A percentile compares a stretch with the other conserved stretches of the same genome.
Conservation (phyloP, 1,284 basidiomycete genomes). For the Leccinum griseonigrum region DNA sequence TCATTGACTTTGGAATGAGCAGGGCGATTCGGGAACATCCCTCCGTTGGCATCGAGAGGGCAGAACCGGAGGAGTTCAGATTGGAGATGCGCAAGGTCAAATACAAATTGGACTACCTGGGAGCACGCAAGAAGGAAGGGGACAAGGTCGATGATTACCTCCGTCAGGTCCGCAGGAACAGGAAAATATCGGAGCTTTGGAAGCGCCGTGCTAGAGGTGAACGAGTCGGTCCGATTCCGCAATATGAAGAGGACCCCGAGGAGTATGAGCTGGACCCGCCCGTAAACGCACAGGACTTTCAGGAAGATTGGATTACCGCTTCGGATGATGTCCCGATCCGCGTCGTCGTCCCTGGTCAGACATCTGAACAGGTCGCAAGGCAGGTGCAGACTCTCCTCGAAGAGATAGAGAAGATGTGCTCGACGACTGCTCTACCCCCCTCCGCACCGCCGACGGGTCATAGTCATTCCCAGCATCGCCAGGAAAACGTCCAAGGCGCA, state of each 20-base stretch:
- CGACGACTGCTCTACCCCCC: background rate
- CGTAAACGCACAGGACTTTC: constrained; percentile 30
- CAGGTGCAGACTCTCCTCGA: constrained; percentile 23
- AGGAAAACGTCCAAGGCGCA: background rate
- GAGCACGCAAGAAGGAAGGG: constrained; percentile 29
- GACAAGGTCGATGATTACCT: constrained; percentile 33
- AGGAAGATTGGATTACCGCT: constrained; percentile 34
- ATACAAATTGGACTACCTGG: constrained; percentile 44
- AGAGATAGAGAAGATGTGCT: constrained; percentile 20
- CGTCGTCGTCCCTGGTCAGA: constrained; percentile 40
- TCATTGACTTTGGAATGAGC: constrained; percentile 56
- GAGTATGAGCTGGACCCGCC: constrained; percentile 33
- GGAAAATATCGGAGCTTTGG: constrained; percentile 29
- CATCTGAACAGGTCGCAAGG: constrained; percentile 24
- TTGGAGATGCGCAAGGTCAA: constrained; percentile 56
- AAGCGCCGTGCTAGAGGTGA: constrained; percentile 32
- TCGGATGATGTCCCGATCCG: constrained; percentile 33
- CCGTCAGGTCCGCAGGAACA: constrained; percentile 28
- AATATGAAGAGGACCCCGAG: constrained; percentile 34
- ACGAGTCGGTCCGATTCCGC: constrained; percentile 33
- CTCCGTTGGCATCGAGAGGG: constrained; percentile 37
- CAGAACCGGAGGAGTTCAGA: constrained; percentile 41
- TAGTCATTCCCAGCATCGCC: background rate
- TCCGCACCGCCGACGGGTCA: background rate
- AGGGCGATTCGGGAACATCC: constrained; percentile 38